phyloP scores from a whole-genome alignment of 768 basidiomycete species.

The Astraeus odoratus region DNA sequence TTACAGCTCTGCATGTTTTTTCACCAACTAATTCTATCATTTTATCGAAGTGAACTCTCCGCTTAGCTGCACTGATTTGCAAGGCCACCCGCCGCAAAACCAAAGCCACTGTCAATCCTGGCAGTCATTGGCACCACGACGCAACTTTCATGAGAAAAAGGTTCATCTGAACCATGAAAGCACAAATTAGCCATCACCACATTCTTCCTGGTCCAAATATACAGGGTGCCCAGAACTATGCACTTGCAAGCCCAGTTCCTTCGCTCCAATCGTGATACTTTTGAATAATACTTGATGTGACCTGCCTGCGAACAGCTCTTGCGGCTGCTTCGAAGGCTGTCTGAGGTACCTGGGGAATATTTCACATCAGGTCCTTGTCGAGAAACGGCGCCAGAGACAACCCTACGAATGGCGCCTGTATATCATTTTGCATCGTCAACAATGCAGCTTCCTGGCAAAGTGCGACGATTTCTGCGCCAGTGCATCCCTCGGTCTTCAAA shows the following conservation, averaged over 20 bases:
- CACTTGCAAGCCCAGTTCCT: slow-evolving; percentile 17
- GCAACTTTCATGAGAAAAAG: too few relatives aligned
- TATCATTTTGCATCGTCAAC: slow-evolving; percentile 82
- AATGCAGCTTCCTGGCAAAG: slow-evolving; percentile 96
- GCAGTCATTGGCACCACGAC: too few relatives aligned
- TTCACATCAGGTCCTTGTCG: not conserved
- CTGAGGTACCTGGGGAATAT: slow-evolving; percentile 55
- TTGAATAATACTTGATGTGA: slow-evolving; percentile 71
- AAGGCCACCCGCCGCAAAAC: too few relatives aligned
- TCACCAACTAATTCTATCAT: too few relatives aligned
- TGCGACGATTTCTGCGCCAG: slow-evolving; percentile 88
- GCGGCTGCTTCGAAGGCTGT: slow-evolving; percentile 72
- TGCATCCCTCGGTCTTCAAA: slow-evolving; percentile 84
- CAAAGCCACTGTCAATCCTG: too few relatives aligned
- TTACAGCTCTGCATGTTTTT: too few relatives aligned
- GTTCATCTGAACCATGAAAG: too few relatives aligned
- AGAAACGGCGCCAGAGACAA: not conserved
- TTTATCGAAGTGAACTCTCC: too few relatives aligned
- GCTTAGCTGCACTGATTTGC: too few relatives aligned
- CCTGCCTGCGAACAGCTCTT: slow-evolving; percentile 63
- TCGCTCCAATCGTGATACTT: slow-evolving; percentile 70
- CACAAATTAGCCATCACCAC: too few relatives aligned
- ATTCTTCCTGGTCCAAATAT: too few relatives aligned
- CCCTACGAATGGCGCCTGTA: slow-evolving; percentile 69
- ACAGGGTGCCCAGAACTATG: not conserved